Evolutionary conservation across 805 yeast genomes (phyloP), one percentile per base, ranked within the genome.

Genomic region (Kregervanrija delftensis): DNA sequence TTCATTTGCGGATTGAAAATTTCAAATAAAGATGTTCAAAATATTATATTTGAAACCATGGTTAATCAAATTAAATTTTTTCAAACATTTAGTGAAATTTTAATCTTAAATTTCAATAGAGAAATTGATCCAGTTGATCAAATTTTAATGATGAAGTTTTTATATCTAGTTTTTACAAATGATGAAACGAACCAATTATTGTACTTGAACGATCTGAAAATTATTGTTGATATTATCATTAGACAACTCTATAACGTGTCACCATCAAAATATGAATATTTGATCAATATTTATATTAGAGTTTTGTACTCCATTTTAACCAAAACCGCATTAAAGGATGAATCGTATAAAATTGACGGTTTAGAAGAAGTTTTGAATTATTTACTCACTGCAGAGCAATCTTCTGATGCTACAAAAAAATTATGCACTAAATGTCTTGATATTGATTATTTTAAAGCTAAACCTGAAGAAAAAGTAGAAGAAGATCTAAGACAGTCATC

Each of bases 181-280:
- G 70, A 81, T 5, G 65, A 66, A 33, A 82, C 95, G 0, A 68
- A 76, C 43, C 84, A 82, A 47, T 71, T 82, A 54, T 77, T 88
- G 40, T 90, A 90, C 58, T 69, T 86, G 49, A 90, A 90, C 55
- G 98, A 90, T 59, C 65, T 90, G 47, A 81, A 83, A 54, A 95
- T 90, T 6, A 73, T 90, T 45, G 80, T 85, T 11, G 96, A 88
- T 56, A 89, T 90, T 9, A 70, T 90, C 42, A 71, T 90, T 1
- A 68, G 98, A 43, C 96, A 90, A 58, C 68, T 91, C 43, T 75
- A 76, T 51, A 81, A 90, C 55, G 62, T 87, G 35, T 76, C 89
- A 16, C 48, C 59, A 1, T 73, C 71, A 11, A 76, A 75, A 15
- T 76, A 77, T 34, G 83, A 74, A 46, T 64, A 73, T 9, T 64